Base-by-base conservation (phyloP, 331 rosid species). In the Saraca asoca region DNA sequence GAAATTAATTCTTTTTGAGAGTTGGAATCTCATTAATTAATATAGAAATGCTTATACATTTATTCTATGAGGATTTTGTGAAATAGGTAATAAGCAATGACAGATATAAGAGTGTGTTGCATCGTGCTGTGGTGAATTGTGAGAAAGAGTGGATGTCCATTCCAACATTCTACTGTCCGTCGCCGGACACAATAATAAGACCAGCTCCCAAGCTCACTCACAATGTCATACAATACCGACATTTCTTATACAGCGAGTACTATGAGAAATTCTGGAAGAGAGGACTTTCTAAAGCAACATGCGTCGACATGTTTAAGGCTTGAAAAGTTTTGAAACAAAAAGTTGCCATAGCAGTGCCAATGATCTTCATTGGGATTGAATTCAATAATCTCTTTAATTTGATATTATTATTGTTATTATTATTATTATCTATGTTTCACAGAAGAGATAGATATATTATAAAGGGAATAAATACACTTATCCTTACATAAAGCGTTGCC, bases 131-230 rank as follows among this genome's bases (percentile, higher is more conserved):
- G 44, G 92, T 83, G 75, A 86, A 83, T 5, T n/a, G 62, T 51
- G 78, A 74, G 11, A 73, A 76, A 58, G 87, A 83, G 51, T 78
- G 91, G 31, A 74, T 86, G 73, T 86, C 92, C 0, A 82, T 87
- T 53, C 88, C 94, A n/a, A 81, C 94, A 0, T 87, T 87, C 78
- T 84, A 84, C 9, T 84, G 90, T 48, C 86, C 90, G 9, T 87
- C 90, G 5, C 81, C 77, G 2, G 86, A 82, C 12, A 83, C 88
- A 0, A 51, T 62, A 31, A 75, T 82, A 14, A 72, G 73, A 24
- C 88, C 88, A 57, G 90, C 88, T 7, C 76, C 57, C 9, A 54
- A 73, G 41, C 77, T 82, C 49, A 37, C 70, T 14, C 72, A 68
- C 46, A 82, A 84, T n/a, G n/a, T n/a, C 11, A 37, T 80, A 44